These are phyloP conservation scores for Umbilicaria muhlenbergii DNA, from an alignment of 495 filamentous ascomycete species.

Conservation along the genomic window DNA sequence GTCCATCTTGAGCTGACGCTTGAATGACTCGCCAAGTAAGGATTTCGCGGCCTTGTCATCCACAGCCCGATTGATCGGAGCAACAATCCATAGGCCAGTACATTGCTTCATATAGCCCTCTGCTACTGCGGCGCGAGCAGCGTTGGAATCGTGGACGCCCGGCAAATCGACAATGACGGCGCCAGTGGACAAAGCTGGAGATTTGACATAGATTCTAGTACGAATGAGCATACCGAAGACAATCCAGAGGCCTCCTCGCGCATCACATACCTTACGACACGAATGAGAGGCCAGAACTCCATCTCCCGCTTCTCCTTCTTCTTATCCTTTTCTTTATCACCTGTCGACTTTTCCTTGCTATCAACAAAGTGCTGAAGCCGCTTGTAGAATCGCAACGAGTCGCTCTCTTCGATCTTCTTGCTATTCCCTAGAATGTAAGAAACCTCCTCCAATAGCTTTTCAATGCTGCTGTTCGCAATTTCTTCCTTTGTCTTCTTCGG, in stretches of 20 bases:
- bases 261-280: slow-evolving; percentile 28
- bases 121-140: slow-evolving; percentile 44
- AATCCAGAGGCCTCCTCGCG: neutral
- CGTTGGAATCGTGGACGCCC: slow-evolving; percentile 48
- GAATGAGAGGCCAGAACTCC: slow-evolving; percentile 52
- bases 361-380: slow-evolving; percentile 33
- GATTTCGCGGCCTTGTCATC: slow-evolving; percentile 49
- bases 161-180: slow-evolving; percentile 54
- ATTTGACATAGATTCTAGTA: slow-evolving; percentile 34
- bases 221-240: slow-evolving; percentile 5
- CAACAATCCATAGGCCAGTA: slow-evolving; percentile 30
- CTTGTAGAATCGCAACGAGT: slow-evolving; percentile 25
- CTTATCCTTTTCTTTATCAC: slow-evolving; percentile 19
- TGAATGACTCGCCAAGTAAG: slow-evolving; percentile 45
- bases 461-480: slow-evolving; percentile 20
- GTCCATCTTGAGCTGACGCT: slow-evolving; percentile 49
- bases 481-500: slow-evolving; percentile 36
- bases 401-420: slow-evolving; percentile 22
- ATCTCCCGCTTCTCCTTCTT: slow-evolving; percentile 22
- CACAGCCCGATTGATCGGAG: slow-evolving; percentile 48
- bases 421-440: slow-evolving; percentile 32
- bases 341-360: slow-evolving; percentile 30
- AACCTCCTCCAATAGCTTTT: slow-evolving; percentile 24
- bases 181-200: slow-evolving; percentile 39
- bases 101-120: slow-evolving; percentile 43